These are phyloP conservation scores for Tricholoma furcatifolium DNA, from an alignment of 768 basidiomycete genomes.

Conservation along the genomic window DNA sequence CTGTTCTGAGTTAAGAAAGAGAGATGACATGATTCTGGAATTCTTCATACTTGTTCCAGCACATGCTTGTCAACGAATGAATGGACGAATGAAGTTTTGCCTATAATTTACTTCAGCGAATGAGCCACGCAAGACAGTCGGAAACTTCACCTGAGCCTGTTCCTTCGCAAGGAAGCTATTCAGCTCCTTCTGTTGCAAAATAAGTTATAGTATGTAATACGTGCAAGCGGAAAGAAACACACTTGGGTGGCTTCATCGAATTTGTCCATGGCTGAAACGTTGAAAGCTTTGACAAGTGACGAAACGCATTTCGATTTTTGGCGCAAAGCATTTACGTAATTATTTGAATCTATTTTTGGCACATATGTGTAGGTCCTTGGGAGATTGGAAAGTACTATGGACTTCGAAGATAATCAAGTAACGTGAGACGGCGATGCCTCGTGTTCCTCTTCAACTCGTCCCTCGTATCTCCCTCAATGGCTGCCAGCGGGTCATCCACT, in stretches of 20 bases:
- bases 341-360: constrained; percentile 5
- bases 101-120: constrained; percentile 22
- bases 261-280: constrained; percentile 37
- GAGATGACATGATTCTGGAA: not conserved
- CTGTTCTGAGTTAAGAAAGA: constrained; percentile 34
- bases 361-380: not conserved
- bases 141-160: constrained; percentile 66
- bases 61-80: constrained; percentile 78
- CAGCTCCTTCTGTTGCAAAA: constrained; percentile 70
- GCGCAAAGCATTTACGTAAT: constrained; percentile 11
- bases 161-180: constrained; percentile 75
- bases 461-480: constrained; percentile 40
- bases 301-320: too few species aligned
- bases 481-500: constrained; percentile 30
- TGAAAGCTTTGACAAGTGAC: not conserved
- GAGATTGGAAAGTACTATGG: constrained; percentile 7
- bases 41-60: constrained; percentile 94
- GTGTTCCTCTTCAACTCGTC: constrained; percentile 27
- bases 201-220: constrained; percentile 1
- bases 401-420: constrained; percentile 16
- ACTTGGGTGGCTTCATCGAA: constrained; percentile 84
- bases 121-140: not conserved
- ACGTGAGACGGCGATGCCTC: constrained; percentile 17
- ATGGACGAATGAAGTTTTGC: constrained; percentile 63
- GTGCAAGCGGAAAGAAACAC: constrained; percentile 12